Conservation (phyloP, 495 filamentous ascomycete species). For the Ramalina intermedia region DNA sequence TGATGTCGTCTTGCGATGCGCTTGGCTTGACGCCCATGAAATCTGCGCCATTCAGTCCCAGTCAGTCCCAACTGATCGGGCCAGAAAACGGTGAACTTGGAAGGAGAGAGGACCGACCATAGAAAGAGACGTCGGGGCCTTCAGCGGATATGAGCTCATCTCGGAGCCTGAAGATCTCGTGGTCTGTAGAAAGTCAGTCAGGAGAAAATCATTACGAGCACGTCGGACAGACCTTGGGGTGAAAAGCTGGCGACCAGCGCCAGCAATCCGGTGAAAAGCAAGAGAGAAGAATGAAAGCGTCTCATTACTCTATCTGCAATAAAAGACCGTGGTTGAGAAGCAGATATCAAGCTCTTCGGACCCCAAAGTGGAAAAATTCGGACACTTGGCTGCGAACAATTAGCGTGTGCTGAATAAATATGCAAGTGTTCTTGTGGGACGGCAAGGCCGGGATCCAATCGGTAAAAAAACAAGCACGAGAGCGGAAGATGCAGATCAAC, state of each 20-base stretch:
- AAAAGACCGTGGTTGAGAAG: too few relatives aligned
- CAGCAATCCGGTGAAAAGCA: conserved; percentile 3
- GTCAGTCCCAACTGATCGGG: neutral
- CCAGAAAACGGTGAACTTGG: neutral
- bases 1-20: conserved; percentile 77
- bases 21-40: conserved; percentile 62
- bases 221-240: neutral
- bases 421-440: too few relatives aligned
- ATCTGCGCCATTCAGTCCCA: conserved; percentile 27
- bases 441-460: too few relatives aligned
- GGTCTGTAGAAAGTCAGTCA: conserved; percentile 41
- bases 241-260: conserved; percentile 3
- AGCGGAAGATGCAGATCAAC: neutral
- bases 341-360: too few relatives aligned
- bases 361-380: too few relatives aligned
- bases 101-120: conserved; percentile 34
- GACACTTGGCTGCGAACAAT: too few relatives aligned
- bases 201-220: neutral
- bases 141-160: conserved; percentile 70
- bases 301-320: conserved; percentile 1
- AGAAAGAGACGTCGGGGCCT: conserved; percentile 77
- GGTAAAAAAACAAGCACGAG: neutral
- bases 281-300: neutral
- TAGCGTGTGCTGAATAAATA: too few relatives aligned
- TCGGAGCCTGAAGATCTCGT: conserved; percentile 89